phyloP scores from a whole-genome alignment of 1,284 basidiomycete genomes.

The Moesziomyces sp. region DNA sequence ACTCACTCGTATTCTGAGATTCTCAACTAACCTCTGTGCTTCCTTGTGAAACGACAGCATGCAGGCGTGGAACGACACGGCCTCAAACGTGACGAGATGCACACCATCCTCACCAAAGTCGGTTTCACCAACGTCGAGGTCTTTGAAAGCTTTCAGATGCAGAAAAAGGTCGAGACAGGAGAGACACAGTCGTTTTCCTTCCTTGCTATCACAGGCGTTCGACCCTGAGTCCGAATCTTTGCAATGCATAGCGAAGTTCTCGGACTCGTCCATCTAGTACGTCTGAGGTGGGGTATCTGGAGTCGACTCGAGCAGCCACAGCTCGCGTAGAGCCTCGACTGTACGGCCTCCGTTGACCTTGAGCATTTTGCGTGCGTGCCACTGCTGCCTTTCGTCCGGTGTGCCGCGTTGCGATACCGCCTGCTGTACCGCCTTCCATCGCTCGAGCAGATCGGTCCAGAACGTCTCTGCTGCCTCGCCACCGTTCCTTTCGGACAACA shows the following conservation, averaged over 20 bases:
- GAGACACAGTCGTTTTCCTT: conserved; percentile 27
- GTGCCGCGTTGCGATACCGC: not conserved
- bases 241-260: not conserved
- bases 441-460: conserved; percentile 15
- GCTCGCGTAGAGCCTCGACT: conserved; percentile 24
- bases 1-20: not conserved
- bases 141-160: conserved; percentile 41
- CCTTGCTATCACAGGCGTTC: conserved; percentile 36
- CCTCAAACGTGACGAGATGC: conserved; percentile 32
- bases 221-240: conserved; percentile 4
- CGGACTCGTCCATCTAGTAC: not conserved
- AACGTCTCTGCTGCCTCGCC: conserved; percentile 8
- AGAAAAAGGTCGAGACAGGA: conserved; percentile 29
- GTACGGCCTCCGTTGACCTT: conserved; percentile 12
- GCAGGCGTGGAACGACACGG: conserved; percentile 48
- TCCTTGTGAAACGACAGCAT: conserved; percentile 13
- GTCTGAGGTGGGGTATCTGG: not conserved
- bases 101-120: conserved; percentile 21
- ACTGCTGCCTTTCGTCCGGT: conserved; percentile 8
- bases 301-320: conserved; percentile 25
- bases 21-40: too few relatives aligned
- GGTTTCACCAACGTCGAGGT: conserved; percentile 44
- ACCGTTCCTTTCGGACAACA: conserved; percentile 4
- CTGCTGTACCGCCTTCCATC: conserved; percentile 26
- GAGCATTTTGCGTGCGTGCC: conserved; percentile 16